These are phyloP conservation scores for Colletotrichum abscissum DNA, from an alignment of 2,329 filamentous ascomycete species.

Conservation along the genomic window DNA sequence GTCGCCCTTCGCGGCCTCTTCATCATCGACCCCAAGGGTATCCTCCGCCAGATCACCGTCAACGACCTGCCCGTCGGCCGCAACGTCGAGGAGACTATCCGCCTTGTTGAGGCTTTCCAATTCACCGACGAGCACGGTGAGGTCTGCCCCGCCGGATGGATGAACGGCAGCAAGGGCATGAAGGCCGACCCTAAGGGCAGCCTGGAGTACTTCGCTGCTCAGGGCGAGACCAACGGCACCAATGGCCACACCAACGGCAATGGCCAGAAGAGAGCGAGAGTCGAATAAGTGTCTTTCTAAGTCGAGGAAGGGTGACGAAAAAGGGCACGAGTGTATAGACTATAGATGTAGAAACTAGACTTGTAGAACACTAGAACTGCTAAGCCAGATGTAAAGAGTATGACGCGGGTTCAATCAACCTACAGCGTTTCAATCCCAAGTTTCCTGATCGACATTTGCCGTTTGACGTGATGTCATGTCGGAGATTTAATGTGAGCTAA, in stretches of 20 bases:
- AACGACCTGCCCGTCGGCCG: constrained; percentile 75
- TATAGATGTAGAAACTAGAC: constrained; percentile 26
- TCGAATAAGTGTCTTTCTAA: constrained; percentile 1
- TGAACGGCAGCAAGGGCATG: constrained; percentile 58
- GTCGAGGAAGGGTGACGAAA: too few species aligned
- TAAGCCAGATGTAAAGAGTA: neutral
- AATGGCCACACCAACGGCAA: constrained; percentile 37
- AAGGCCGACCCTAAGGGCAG: constrained; percentile 64
- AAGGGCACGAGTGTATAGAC: neutral
- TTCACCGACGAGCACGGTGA: constrained; percentile 88
- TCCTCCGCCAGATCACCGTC: constrained; percentile 71
- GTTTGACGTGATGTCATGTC: neutral
- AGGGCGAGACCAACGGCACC: constrained; percentile 45
- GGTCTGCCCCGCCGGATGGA: constrained; percentile 69
- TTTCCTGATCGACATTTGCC: neutral
- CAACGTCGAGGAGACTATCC: constrained; percentile 72
- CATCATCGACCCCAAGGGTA: constrained; percentile 73
- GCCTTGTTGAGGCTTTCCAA: constrained; percentile 79
- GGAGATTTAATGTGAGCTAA: neutral
- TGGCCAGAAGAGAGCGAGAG: constrained; percentile 21
- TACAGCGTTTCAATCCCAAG: neutral
- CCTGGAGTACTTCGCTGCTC: constrained; percentile 57
- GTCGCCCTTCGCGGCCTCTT: constrained; percentile 73
- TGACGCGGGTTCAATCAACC: neutral
- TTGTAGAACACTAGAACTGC: constrained; percentile 9